Percentiles rank a stretch among this genome's conserved stretches.
Conservation (phyloP, 176 grass and related monocot genomes). For the Cenchrus americanus region DNA sequence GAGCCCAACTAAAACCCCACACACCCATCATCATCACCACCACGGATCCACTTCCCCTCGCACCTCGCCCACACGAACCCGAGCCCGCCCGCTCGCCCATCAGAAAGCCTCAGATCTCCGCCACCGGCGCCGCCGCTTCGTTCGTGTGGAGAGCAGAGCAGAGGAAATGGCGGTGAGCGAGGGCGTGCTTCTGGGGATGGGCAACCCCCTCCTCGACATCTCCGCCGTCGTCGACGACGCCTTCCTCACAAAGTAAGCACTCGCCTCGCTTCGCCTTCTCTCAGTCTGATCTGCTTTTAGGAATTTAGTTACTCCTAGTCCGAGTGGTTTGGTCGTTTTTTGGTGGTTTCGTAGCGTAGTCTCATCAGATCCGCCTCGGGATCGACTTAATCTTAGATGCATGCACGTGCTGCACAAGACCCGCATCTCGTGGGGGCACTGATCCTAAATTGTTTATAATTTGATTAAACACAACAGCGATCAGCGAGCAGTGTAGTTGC, state of each 20-base stretch:
- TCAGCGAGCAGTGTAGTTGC: not conserved
- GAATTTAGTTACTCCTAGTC: not conserved
- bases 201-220: conserved; percentile 98
- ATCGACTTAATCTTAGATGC: conserved; percentile 15
- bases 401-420: conserved; percentile 3
- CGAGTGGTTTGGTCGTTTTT: conserved; percentile 6
- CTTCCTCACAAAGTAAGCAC: conserved; percentile 83
- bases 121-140: not conserved
- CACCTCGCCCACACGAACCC: not conserved
- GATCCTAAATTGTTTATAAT: conserved; percentile 1
- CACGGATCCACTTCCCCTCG: not conserved
- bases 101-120: conserved; percentile 54
- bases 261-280: not conserved
- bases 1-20: conserved; percentile 50
- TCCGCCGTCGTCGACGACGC: conserved; percentile 88
- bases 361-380: conserved; percentile 35
- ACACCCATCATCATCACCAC: not conserved
- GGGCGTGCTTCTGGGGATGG: conserved; percentile 93
- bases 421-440: not conserved
- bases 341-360: not conserved
- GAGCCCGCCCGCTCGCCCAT: conserved; percentile 10
- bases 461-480: not conserved
- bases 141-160: not conserved
- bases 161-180: conserved; percentile 57
- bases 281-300: not conserved